phyloP scores from a whole-genome alignment of 2,329 filamentous ascomycete species.

The Mycocentrospora acerina region DNA sequence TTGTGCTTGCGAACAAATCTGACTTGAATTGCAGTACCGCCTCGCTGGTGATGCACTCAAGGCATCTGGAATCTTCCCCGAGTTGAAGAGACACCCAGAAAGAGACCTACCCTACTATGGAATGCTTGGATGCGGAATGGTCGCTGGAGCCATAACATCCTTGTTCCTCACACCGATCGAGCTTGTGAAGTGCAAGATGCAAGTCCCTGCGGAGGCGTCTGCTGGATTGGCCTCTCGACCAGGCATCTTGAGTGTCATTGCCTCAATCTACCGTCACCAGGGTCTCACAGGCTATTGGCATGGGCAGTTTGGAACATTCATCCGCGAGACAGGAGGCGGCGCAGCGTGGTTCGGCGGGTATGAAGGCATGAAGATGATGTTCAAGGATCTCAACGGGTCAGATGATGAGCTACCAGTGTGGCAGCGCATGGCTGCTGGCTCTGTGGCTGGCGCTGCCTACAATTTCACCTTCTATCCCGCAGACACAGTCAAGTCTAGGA shows the following conservation, averaged over 20 bases:
- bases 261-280: conserved; percentile 77
- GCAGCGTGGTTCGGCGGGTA: conserved; percentile 83
- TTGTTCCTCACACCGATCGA: conserved; percentile 92
- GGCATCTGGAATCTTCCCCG: conserved; percentile 58
- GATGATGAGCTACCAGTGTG: conserved; percentile 69
- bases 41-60: conserved; percentile 61
- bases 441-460: conserved; percentile 86
- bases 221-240: conserved; percentile 52
- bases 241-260: conserved; percentile 70
- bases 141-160: conserved; percentile 85
- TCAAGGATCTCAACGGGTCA: conserved; percentile 54
- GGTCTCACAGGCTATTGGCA: conserved; percentile 90
- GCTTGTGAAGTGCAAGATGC: conserved; percentile 97
- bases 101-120: conserved; percentile 71
- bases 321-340: conserved; percentile 89
- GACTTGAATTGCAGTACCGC: conserved; percentile 44
- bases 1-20: conserved; percentile 11
- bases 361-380: conserved; percentile 63
- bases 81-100: conserved; percentile 38
- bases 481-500: conserved; percentile 94
- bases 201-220: conserved; percentile 62
- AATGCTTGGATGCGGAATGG: conserved; percentile 78
- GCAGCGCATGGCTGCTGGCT: conserved; percentile 86
- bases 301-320: conserved; percentile 88
- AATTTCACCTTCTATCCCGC: conserved; percentile 98